Evolutionary conservation across 192 early-diverging fungal species (phyloP).

Genomic region (Backusella tuberculispora): DNA sequence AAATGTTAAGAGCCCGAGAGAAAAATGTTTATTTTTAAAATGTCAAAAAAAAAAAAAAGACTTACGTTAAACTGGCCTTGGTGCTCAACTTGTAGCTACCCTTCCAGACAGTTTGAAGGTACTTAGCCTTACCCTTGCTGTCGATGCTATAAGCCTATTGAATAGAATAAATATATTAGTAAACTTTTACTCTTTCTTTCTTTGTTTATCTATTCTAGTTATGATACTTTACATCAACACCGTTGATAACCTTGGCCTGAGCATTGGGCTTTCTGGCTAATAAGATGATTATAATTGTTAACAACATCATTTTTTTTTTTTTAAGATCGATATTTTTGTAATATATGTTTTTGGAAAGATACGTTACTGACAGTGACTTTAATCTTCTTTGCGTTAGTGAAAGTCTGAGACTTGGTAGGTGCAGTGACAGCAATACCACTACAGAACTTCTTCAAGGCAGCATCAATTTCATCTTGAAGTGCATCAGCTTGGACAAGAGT

Average conservation of each 20-base stretch:
- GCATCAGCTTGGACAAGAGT: conserved; percentile 33
- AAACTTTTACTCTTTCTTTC: not conserved
- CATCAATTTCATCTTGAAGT: conserved; percentile 39
- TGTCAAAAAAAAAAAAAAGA: not conserved
- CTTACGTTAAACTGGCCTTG: conserved; percentile 39
- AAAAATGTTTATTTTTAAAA: not conserved
- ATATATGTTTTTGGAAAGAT: not conserved
- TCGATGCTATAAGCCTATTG: conserved; percentile 35
- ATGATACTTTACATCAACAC: conserved; percentile 34
- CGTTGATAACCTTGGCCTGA: conserved; percentile 38
- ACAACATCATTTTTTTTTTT: not conserved
- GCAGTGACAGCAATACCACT: conserved; percentile 37
- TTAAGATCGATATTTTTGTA: not conserved
- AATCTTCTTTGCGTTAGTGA: conserved; percentile 33
- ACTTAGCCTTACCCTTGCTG: conserved; percentile 32
- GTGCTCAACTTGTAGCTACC: conserved; percentile 38
- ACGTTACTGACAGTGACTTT: conserved; percentile 41
- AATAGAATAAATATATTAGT: not conserved
- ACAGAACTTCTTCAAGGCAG: conserved; percentile 42
- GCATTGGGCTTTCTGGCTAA: conserved; percentile 37
- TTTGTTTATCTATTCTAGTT: not conserved
- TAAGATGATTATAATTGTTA: not conserved
- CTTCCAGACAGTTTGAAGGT: conserved; percentile 39
- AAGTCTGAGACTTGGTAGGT: conserved; percentile 25
- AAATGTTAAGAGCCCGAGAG: too few species aligned